A percentile compares a stretch with the other conserved stretches of the same genome.
Evolutionary conservation across 1,284 basidiomycete species (phyloP).

Genomic region (Sporisorium graminicola): DNA sequence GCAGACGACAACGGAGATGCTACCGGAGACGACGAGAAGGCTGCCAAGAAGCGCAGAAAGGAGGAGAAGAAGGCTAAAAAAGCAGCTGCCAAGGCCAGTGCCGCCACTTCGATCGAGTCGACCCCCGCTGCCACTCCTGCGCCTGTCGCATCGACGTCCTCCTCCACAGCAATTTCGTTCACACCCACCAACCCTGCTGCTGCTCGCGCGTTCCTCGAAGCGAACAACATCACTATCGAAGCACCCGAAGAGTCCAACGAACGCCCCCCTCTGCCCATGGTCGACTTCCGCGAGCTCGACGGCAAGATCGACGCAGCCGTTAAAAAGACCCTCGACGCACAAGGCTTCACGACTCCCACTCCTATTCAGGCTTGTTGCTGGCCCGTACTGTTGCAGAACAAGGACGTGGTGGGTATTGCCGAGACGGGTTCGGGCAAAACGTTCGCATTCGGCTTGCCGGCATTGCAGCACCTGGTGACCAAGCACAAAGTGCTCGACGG

Average conservation of each 20-base stretch:
- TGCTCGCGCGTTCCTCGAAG: conserved; percentile 61
- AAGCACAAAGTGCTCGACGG: conserved; percentile 55
- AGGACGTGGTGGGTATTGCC: conserved; percentile 94
- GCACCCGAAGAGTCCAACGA: conserved; percentile 70
- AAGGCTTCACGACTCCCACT: conserved; percentile 85
- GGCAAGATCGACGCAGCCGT: conserved; percentile 77
- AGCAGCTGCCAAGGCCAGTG: conserved; percentile 43
- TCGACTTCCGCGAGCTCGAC: conserved; percentile 81
- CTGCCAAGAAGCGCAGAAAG: conserved; percentile 70
- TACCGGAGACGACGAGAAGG: conserved; percentile 48
- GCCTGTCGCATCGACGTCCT: conserved; percentile 37
- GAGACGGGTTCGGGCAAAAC: conserved; percentile 95
- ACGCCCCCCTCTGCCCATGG: conserved; percentile 74
- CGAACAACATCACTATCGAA: conserved; percentile 68
- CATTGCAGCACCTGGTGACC: conserved; percentile 78
- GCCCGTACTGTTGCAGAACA: conserved; percentile 85
- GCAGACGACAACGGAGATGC: conserved; percentile 49
- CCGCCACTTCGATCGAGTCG: conserved; percentile 29
- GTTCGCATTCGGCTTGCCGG: conserved; percentile 93
- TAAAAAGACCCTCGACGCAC: conserved; percentile 74
- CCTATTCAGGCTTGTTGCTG: conserved; percentile 97
- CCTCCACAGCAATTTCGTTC: conserved; percentile 57
- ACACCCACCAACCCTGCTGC: conserved; percentile 60
- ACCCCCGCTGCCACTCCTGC: conserved; percentile 52
- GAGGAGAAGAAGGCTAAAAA: conserved; percentile 61